phyloP scores from a whole-genome alignment of 768 basidiomycete genomes.

The Flagelloscypha sp. region DNA sequence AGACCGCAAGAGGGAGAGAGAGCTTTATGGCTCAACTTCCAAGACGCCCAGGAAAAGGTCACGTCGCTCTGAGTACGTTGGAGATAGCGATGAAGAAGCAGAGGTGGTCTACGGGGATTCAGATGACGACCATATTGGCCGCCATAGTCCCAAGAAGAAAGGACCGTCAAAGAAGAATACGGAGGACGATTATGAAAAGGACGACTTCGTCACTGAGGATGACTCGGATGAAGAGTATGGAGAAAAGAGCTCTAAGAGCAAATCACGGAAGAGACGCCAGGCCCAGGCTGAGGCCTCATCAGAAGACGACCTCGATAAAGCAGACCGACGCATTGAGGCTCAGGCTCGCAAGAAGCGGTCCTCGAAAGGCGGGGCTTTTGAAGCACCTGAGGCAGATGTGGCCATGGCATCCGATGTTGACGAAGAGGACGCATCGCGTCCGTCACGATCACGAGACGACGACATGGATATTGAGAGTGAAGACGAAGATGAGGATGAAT shows the following conservation, averaged over 20 bases:
- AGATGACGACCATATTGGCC: slow-evolving; percentile 54
- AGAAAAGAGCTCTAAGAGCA: slow-evolving; percentile 29
- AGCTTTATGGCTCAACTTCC: slow-evolving; percentile 32
- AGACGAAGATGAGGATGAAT: slow-evolving; percentile 61
- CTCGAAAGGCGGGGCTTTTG: slow-evolving; percentile 21
- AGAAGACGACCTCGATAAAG: slow-evolving; percentile 43
- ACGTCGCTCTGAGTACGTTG: slow-evolving; percentile 38
- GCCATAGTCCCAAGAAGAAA: slow-evolving; percentile 28
- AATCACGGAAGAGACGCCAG: slow-evolving; percentile 28
- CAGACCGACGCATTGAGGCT: slow-evolving; percentile 59
- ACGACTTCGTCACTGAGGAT: slow-evolving; percentile 80
- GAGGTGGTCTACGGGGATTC: slow-evolving; percentile 41
- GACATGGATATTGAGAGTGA: slow-evolving; percentile 74
- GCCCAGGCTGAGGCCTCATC: slow-evolving; percentile 34
- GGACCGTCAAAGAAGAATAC: slow-evolving; percentile 37
- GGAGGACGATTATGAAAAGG: slow-evolving; percentile 69
- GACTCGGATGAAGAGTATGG: slow-evolving; percentile 57
- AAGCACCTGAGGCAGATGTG: slow-evolving; percentile 24
- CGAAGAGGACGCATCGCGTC: slow-evolving; percentile 26
- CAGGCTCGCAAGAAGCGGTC: slow-evolving; percentile 44
- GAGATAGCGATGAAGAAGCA: slow-evolving; percentile 59
- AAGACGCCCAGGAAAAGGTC: slow-evolving; percentile 3
- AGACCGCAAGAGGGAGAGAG: slow-evolving; percentile 46
- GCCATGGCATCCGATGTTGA: slow-evolving; percentile 17
- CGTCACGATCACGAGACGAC: slow-evolving; percentile 27